Conservation (phyloP, 352 stramenopile genomes). For the Discostella stelligera region DNA sequence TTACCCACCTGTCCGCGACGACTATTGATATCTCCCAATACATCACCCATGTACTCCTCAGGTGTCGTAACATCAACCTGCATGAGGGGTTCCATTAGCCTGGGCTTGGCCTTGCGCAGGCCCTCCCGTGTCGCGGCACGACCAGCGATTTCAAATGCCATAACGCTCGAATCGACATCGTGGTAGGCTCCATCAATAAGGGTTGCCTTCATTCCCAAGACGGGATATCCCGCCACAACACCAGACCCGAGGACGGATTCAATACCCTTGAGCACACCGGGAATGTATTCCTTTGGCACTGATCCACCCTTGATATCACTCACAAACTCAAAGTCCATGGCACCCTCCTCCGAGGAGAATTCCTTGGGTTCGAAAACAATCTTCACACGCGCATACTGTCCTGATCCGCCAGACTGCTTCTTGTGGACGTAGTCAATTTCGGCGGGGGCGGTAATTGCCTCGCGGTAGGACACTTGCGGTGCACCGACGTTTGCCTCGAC, state of each 20-base stretch:
- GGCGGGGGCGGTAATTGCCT: slow-evolving; percentile 83
- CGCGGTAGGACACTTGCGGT: slow-evolving; percentile 86
- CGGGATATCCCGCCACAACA: slow-evolving; percentile 84
- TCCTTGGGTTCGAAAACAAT: slow-evolving; percentile 85
- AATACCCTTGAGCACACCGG: slow-evolving; percentile 86
- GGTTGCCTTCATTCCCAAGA: slow-evolving; percentile 86
- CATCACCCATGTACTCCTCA: slow-evolving; percentile 88
- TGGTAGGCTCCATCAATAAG: slow-evolving; percentile 86
- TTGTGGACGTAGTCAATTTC: slow-evolving; percentile 89
- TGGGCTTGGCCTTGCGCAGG: slow-evolving; percentile 81
- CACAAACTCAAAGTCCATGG: slow-evolving; percentile 85
- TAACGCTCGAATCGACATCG: slow-evolving; percentile 87
- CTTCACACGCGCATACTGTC: slow-evolving; percentile 86
- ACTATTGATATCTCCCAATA: slow-evolving; percentile 87
- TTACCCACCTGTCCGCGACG: slow-evolving; percentile 84
- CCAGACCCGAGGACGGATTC: slow-evolving; percentile 83
- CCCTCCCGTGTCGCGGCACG: slow-evolving; percentile 83
- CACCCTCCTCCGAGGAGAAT: slow-evolving; percentile 76
- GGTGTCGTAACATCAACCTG: slow-evolving; percentile 87
- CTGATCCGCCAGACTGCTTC: slow-evolving; percentile 87
- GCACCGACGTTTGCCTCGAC: slow-evolving; percentile 86
- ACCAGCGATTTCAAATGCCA: slow-evolving; percentile 88
- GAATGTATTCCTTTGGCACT: slow-evolving; percentile 88
- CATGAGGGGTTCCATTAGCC: slow-evolving; percentile 88
- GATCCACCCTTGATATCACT: slow-evolving; percentile 85